Evolutionary conservation across 2,329 filamentous ascomycete genomes (phyloP), one percentile per base, ranked within the genome.

Genomic region (Clonostachys rhizophaga): DNA sequence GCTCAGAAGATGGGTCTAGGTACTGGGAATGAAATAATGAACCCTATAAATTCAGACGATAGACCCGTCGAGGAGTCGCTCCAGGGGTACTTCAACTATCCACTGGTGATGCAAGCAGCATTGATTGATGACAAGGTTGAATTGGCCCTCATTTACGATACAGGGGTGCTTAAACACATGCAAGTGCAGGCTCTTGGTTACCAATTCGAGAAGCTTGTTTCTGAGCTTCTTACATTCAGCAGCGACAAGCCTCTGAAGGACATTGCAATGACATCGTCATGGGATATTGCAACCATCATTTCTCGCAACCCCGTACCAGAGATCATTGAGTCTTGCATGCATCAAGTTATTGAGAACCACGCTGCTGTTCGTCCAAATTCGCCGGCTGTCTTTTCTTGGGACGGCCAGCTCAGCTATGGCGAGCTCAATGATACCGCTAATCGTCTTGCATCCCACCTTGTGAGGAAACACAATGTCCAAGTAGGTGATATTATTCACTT

Each of bases 251-350:
- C 30, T 2, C 5, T 47, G 7, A 16, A 12, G 9, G 16, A 16
- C 8, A 37, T 49, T 10, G 16, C 39, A 16, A 20, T 46, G n/a
- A 34, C 39, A 5, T 39, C 43, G 3, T 34, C 37, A 3, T 49
- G 47, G 47, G 47, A 49, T 33, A 24, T 30, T 14, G 33, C n/a
- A 34, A 17, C 20, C 40, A 13, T 68, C 70, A 52, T 74, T 72
- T 49, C 75, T 48, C 36, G 39, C 34, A 45, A 24, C 18, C 17
- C 10, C 24, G 17, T 12, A 9, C 44, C 34, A 30, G 17, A 37
- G 9, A 13, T 42, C n/a, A 30, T 42, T 9, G 16, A 30, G 12
- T 13, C 45, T 17, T 33, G 17, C 36, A 16, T 54, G 2, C 47
- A 52, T 40, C 45, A 51, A 7, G 48, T 54, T 17, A 41, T 54